A percentile compares a stretch with the other conserved stretches of the same genome.
These are phyloP conservation scores for Fusarium azukiicola DNA, from an alignment of 2,329 filamentous ascomycete species.

Conservation along the genomic window DNA sequence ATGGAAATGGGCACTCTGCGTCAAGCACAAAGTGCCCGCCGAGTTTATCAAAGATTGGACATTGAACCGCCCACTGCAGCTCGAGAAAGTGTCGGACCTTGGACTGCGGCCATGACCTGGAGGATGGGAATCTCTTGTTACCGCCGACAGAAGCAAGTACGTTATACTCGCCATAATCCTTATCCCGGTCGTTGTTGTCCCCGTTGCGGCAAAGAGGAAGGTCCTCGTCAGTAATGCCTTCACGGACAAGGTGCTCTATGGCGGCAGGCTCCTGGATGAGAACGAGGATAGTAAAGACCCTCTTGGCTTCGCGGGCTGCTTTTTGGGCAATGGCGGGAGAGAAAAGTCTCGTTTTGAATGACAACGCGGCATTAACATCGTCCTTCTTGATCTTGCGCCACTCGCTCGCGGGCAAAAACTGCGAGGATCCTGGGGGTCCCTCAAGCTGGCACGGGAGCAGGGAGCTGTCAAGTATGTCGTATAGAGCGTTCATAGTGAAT, in stretches of 20 bases:
- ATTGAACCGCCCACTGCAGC: constrained; percentile 40
- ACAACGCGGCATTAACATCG: neutral
- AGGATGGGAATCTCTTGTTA: constrained; percentile 15
- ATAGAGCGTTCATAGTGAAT: neutral
- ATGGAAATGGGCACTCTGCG: constrained; percentile 19
- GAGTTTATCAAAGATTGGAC: constrained; percentile 27
- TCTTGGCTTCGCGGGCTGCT: constrained; percentile 19
- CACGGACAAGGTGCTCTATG: constrained; percentile 16
- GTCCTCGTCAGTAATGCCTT: constrained; percentile 31
- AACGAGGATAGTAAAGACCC: constrained; percentile 37
- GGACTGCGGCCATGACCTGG: neutral
- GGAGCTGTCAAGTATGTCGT: neutral
- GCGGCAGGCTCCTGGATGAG: constrained; percentile 26
- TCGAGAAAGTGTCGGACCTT: constrained; percentile 30
- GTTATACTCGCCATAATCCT: neutral
- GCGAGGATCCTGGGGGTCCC: neutral
- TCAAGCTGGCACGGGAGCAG: neutral
- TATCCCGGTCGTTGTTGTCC: neutral
- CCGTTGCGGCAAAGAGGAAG: constrained; percentile 32
- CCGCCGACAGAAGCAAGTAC: constrained; percentile 19
- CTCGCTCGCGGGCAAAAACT: constrained; percentile 14
- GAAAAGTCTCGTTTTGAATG: fast-evolving
- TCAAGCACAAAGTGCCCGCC: constrained; percentile 23
- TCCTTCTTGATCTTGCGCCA: constrained; percentile 11
- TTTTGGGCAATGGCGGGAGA: neutral